Evolutionary conservation across 2,329 filamentous ascomycete species (phyloP), one percentile per base, ranked within the genome.

Genomic region (Phialophora chinensis): DNA sequence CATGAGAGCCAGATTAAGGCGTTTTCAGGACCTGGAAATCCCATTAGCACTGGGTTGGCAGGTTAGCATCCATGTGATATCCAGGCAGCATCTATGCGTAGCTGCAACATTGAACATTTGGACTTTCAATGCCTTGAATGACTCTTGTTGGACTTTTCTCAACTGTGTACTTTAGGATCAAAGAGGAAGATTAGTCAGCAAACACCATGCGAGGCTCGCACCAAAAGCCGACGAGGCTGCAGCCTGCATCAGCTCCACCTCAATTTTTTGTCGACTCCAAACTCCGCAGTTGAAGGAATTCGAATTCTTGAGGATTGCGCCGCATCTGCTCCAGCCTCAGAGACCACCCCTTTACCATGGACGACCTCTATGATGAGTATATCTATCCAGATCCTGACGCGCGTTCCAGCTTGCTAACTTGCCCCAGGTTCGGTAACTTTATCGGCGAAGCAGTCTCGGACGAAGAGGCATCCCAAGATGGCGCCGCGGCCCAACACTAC

Each of bases 371-470:
- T 79, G 94, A 98, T 82, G 94, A 98, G 92, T 96, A 83, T 72
- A 69, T 60, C 27, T 31, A 25, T 31, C 12, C 17, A 14, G 6
- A 33, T 25, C 14, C 20, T n/a, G 27, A 31, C 12, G 6, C 17
- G 17, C 29, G 6, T 53, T 14, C 56, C 66, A 23, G 20, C 14
- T 33, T 14, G 11, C 49, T 67, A 47, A 62, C 25, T 8, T 10
- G 69, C 55, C 12, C 60, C 73, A 96, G 92, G 84, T 98, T 98
- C 82, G 94, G 94, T 76, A 98, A 98, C 83, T 98, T 95, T 81
- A 97, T 98, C 77, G 95, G 95, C 76, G 95, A 97, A 80, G 92
- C 92, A 75, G 90, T 89, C 78, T 90, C 90, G 78, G 95, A 92
- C 65, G 93, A 97, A 76, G 94, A 93, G 75, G 94, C 92, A 74